Percentiles rank a stretch among this genome's conserved stretches.
phyloP scores from a whole-genome alignment of 2,329 filamentous ascomycete genomes.

The Clathrospora elynae region DNA sequence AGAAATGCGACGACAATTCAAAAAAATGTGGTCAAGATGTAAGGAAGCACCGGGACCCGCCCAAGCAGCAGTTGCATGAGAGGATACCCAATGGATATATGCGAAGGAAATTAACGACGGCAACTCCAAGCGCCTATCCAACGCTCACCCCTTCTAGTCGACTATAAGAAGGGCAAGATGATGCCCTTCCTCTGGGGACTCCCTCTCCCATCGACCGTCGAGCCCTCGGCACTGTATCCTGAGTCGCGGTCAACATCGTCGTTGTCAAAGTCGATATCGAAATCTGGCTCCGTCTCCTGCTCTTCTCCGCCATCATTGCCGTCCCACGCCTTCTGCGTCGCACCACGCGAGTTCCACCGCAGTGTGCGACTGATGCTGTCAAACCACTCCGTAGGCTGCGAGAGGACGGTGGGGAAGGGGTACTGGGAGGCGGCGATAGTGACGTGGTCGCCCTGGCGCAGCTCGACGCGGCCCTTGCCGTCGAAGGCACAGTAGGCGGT shows the following conservation, averaged over 20 bases:
- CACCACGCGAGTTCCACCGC: conserved; percentile 92
- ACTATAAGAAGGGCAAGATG: conserved; percentile 37
- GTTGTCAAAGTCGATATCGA: conserved; percentile 97
- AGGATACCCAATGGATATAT: no score
- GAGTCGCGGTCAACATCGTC: conserved; percentile 54
- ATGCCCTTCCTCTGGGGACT: conserved; percentile 47
- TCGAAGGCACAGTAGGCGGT: conserved; percentile 98
- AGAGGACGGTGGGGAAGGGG: conserved; percentile 94
- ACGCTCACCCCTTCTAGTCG: no score
- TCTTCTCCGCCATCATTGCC: conserved; percentile 54
- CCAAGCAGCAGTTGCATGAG: no score
- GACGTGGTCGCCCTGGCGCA: conserved; percentile 91
- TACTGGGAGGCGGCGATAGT: conserved; percentile 96
- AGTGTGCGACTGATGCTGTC: conserved; percentile 90
- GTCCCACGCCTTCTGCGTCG: conserved; percentile 85
- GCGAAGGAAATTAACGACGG: no score
- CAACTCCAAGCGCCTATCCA: no score
- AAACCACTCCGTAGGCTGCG: conserved; percentile 92
- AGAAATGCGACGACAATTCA: no score
- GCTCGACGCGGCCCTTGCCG: conserved; percentile 92
- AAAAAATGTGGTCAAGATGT: no score
- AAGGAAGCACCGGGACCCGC: no score
- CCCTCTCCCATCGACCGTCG: conserved; percentile 39
- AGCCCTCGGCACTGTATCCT: conserved; percentile 48
- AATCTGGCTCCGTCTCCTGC: conserved; percentile 62